phyloP scores from a whole-genome alignment of 257 asterid genomes.

The Voacanga thouarsii region DNA sequence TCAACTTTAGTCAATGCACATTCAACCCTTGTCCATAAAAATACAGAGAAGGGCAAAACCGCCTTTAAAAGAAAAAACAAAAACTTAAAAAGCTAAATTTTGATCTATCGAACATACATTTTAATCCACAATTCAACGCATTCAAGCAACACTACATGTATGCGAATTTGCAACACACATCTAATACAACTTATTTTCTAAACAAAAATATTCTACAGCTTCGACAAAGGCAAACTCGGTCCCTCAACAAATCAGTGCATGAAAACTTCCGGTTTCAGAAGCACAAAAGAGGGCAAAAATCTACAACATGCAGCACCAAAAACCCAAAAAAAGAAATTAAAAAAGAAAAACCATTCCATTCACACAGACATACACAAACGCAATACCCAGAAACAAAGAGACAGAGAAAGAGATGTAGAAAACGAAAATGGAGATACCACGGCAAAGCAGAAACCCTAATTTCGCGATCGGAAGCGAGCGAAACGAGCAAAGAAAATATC shows the following conservation, averaged over 20 bases:
- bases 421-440: neutral
- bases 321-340: neutral
- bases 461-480: slow-evolving; percentile 15
- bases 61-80: neutral
- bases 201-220: neutral
- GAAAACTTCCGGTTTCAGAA: neutral
- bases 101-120: neutral
- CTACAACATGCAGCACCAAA: neutral
- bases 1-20: slow-evolving; percentile 7
- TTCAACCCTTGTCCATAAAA: neutral
- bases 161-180: neutral
- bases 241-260: slow-evolving; percentile 7
- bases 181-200: neutral
- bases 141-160: neutral
- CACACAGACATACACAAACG: neutral
- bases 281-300: neutral
- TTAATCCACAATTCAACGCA: neutral
- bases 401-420: neutral
- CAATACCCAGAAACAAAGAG: neutral
- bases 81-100: neutral
- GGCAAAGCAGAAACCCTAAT: slow-evolving; percentile 24
- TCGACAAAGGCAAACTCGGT: neutral
- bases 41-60: neutral
- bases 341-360: neutral
- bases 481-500: neutral